Evolutionary conservation across 306 rosid species (phyloP), one percentile per base, ranked within the genome.

Genomic region (Castanospermum australe): DNA sequence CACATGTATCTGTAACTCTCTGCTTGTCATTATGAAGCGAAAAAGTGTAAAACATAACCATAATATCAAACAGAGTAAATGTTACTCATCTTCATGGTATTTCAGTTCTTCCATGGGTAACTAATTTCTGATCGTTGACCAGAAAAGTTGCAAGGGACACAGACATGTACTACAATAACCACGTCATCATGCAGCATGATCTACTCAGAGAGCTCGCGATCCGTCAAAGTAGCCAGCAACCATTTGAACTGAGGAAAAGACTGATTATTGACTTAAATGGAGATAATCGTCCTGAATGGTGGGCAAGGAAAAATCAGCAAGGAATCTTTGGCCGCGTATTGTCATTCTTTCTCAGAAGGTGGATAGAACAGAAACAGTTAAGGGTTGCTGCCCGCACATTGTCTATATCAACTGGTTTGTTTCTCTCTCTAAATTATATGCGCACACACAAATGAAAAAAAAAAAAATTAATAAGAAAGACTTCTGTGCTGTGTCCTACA

Each of bases 151-250:
- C 77, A 25, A 32, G 39, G 25, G 92, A 86, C 13, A 12, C 56
- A 10, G 92, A 86, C 36, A 85, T 56, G 61, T 90, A 82, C 73
- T 89, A 92, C 79, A 84, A 36, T 45, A 87, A 90, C 77, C 88
- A 89, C 85, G 89, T 84, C 6, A 80, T 85, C 35, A 72, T 77
- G 66, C 87, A 85, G 70, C 92, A 90, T 78, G 92, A 88, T 77
- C 79, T 89, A 48, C 91, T 90, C 21, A 90, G 94, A 73, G 94
- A 92, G 67, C 86, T 92, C 8, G 97, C 96, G 0, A 84, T 86
- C 51, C 80, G 48, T 44, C 79, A 67, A 71, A 66, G 81, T 74
- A 65, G 25, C 45, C 30, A 24, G 69, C 69, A 67, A 4, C 75
- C 87, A 7, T 42, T 82, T 28, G 84, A 84, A 75, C 72, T 64